Conservation (phyloP, 805 yeast genomes). For the Yarrowia keelungensis region DNA sequence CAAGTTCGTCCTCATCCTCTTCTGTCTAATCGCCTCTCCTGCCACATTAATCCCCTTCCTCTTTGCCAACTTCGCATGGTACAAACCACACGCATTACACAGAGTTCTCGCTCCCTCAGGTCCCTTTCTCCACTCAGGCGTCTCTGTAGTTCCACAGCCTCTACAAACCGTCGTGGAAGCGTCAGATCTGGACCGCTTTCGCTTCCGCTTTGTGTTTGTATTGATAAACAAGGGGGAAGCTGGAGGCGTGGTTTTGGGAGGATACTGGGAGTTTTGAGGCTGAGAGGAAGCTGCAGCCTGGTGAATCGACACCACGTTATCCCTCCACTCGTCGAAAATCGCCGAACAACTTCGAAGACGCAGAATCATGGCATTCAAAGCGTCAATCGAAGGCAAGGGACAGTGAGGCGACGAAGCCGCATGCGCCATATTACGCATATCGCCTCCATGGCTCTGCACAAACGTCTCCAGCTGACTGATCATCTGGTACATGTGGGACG, state of each 20-base stretch:
- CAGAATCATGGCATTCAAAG: slow-evolving; percentile 27
- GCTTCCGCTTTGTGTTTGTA: slow-evolving; percentile 22
- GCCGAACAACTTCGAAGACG: slow-evolving; percentile 14
- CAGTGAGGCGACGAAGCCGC: slow-evolving; percentile 10
- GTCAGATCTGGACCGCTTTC: slow-evolving; percentile 27
- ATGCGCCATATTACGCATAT: slow-evolving; percentile 19
- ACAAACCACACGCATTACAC: slow-evolving; percentile 85
- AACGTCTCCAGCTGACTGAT: slow-evolving; percentile 30
- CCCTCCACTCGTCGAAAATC: slow-evolving; percentile 35
- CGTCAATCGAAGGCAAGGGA: slow-evolving; percentile 23
- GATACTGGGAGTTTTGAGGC: neutral
- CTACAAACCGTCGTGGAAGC: slow-evolving; percentile 48
- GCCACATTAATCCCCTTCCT: slow-evolving; percentile 63
- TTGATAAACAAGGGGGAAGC: slow-evolving; percentile 24
- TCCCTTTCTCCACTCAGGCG: slow-evolving; percentile 88
- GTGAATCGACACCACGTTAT: slow-evolving; percentile 21
- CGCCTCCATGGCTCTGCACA: slow-evolving; percentile 28
- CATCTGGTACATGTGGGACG: slow-evolving; percentile 38
- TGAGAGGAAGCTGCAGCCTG: slow-evolving; percentile 13
- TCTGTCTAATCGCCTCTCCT: slow-evolving; percentile 51
- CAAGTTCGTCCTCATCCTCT: slow-evolving; percentile 26
- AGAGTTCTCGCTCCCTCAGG: slow-evolving; percentile 77
- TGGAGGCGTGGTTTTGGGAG: slow-evolving; percentile 25
- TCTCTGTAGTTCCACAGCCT: slow-evolving; percentile 61
- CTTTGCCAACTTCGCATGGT: slow-evolving; percentile 70